These are phyloP conservation scores for Actinomucor elegans DNA, from an alignment of 371 early-diverging fungal genomes.

Conservation along the genomic window DNA sequence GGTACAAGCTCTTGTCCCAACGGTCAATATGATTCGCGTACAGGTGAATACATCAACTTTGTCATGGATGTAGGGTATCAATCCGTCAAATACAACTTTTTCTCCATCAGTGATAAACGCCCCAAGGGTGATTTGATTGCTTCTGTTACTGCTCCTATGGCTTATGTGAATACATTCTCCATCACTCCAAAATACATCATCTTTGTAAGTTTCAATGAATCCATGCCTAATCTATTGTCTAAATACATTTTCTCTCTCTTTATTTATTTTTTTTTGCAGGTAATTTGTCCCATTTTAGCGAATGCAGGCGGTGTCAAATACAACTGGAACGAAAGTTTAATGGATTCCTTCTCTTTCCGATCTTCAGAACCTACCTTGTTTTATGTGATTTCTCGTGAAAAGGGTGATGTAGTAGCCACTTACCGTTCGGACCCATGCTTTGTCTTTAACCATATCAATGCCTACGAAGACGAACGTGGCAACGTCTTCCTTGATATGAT, in stretches of 20 bases:
- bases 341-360: conserved; percentile 66
- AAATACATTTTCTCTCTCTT: not conserved
- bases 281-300: conserved; percentile 51
- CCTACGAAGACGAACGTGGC: conserved; percentile 65
- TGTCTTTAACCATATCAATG: conserved; percentile 73
- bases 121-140: conserved; percentile 66
- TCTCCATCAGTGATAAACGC: conserved; percentile 57
- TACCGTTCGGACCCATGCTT: conserved; percentile 64
- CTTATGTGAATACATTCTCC: conserved; percentile 71
- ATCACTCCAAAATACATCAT: conserved; percentile 71
- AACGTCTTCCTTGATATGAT: conserved; percentile 63
- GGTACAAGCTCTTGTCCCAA: conserved; percentile 75
- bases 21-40: conserved; percentile 62
- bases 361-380: conserved; percentile 55
- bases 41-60: conserved; percentile 74
- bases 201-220: conserved; percentile 55
- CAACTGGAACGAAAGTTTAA: conserved; percentile 66
- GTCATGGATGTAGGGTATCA: conserved; percentile 70
- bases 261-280: conserved; percentile 12
- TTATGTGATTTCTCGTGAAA: conserved; percentile 69
- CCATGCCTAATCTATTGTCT: no score
- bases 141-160: conserved; percentile 61
- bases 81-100: conserved; percentile 62
- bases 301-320: conserved; percentile 62
- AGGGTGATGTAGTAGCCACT: conserved; percentile 59